phyloP scores from a whole-genome alignment of 371 early-diverging fungal species.

The Circinella minor region DNA sequence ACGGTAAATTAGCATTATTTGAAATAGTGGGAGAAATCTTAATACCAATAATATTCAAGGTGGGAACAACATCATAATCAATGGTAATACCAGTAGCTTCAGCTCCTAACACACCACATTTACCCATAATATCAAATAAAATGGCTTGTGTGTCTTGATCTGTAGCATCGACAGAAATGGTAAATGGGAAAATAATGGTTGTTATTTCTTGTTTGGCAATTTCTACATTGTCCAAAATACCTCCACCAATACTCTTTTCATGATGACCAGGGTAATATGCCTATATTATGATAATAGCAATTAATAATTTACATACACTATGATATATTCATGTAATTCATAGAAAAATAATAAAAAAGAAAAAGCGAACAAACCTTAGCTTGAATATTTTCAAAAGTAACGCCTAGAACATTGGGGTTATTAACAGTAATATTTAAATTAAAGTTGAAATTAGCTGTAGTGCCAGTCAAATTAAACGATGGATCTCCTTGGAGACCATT shows the following conservation, averaged over 20 bases:
- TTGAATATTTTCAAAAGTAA: slow-evolving; percentile 56
- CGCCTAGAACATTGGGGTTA: slow-evolving; percentile 59
- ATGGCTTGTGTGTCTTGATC: slow-evolving; percentile 44
- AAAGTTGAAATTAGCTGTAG: slow-evolving; percentile 28
- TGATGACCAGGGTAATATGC: slow-evolving; percentile 59
- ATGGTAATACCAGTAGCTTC: slow-evolving; percentile 34
- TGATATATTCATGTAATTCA: not conserved
- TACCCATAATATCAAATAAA: slow-evolving; percentile 46
- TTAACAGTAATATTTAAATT: slow-evolving; percentile 47
- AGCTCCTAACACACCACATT: slow-evolving; percentile 47
- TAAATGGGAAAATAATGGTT: slow-evolving; percentile 54
- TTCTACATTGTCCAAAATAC: slow-evolving; percentile 44
- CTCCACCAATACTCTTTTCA: slow-evolving; percentile 53
- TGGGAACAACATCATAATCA: slow-evolving; percentile 48
- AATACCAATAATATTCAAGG: slow-evolving; percentile 27
- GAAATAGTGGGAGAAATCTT: slow-evolving; percentile 25
- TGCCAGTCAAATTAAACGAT: slow-evolving; percentile 30
- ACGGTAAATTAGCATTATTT: slow-evolving; percentile 18
- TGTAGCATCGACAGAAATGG: slow-evolving; percentile 35
- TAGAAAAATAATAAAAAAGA: not conserved
- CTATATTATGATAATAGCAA: slow-evolving; percentile 24
- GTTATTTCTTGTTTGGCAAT: slow-evolving; percentile 46
- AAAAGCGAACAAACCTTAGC: slow-evolving; percentile 50
- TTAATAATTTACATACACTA: too few species aligned
- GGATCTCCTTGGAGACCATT: slow-evolving; percentile 40